These are phyloP conservation scores for Scleroderma bovista DNA, from an alignment of 768 basidiomycete species.

Conservation along the genomic window DNA sequence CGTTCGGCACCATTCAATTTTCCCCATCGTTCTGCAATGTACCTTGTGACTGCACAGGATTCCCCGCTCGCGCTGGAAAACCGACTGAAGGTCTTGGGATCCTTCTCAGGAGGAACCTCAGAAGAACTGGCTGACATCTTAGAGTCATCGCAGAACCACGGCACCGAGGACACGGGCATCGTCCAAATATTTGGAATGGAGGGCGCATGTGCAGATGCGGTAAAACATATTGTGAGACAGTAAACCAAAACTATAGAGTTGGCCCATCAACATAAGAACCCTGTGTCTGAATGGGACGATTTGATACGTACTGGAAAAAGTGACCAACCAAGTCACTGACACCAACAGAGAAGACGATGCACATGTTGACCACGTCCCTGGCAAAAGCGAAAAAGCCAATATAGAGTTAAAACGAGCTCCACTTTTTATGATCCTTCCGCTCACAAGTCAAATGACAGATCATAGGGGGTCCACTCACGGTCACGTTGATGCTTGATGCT, in stretches of 20 bases:
- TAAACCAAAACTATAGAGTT: constrained; percentile 42
- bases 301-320: constrained; percentile 38
- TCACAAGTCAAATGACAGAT: constrained; percentile 33
- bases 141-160: constrained; percentile 46
- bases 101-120: constrained; percentile 8
- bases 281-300: neutral
- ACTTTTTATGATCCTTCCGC: constrained; percentile 8
- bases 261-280: constrained; percentile 1
- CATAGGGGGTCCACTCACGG: constrained; percentile 37
- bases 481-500: constrained; percentile 48
- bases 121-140: constrained; percentile 1
- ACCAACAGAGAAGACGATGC: constrained; percentile 44
- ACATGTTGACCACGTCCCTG: constrained; percentile 40
- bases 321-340: constrained; percentile 43
- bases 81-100: constrained; percentile 3
- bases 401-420: constrained; percentile 3
- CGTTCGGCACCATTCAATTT: constrained; percentile 21
- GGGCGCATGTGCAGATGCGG: constrained; percentile 40
- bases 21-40: constrained; percentile 28
- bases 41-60: constrained; percentile 22
- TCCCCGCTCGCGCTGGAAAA: constrained; percentile 7
- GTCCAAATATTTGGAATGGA: constrained; percentile 47
- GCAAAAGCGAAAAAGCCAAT: neutral
- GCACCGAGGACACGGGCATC: constrained; percentile 43
- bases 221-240: constrained; percentile 47